Base-by-base conservation (phyloP, 129 eudicot genomes). In the Kitagawia praeruptora region DNA sequence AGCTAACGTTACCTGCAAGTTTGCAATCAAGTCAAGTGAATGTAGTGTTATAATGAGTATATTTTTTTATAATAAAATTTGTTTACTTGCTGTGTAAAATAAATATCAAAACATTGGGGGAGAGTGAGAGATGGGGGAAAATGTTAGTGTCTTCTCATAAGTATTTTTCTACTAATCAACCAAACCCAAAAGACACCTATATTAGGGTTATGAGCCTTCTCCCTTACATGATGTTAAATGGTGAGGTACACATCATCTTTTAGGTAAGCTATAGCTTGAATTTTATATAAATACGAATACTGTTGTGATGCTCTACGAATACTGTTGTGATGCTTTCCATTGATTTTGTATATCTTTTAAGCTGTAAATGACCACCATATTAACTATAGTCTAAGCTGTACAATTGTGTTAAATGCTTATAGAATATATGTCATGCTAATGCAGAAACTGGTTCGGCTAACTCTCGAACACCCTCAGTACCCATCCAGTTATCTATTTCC, bases 391-490 rank as follows among this genome's bases (percentile, higher is more conserved):
- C 31, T 23, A 56, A 56, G 28, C 2, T 23, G 31, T 56, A 23
- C 31, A 23, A 56, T 19, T 56, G 66, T 56, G 25, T 61, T 0
- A n/a, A n/a, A 61, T 61, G 16, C 69, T 61, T 25, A 61, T 58
- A n/a, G 15, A 51, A 71, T 82, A 82, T 58, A 71, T 78, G 31
- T 54, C 81, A 63, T 87, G 89, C 84, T 78, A 77, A 49, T 87
- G 90, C 96, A 95, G 99, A 91, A 75, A 86, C 83, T 96, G 84
- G 91, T 96, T 27, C 89, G 90, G 76, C 78, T 90, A 87, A 96
- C 99, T 23, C 72, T 89, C 63, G 97, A 87, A 82, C 99, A 96
- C 81, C 98, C 91, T 82, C 93, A 75, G 27, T 96, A 96, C 72
- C 89, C 93, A 39, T 72, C 78, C 48, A 87, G 84, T 54, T 96